Conservation (phyloP, 2,329 filamentous ascomycete genomes). For the Aureobasidium sp. region DNA sequence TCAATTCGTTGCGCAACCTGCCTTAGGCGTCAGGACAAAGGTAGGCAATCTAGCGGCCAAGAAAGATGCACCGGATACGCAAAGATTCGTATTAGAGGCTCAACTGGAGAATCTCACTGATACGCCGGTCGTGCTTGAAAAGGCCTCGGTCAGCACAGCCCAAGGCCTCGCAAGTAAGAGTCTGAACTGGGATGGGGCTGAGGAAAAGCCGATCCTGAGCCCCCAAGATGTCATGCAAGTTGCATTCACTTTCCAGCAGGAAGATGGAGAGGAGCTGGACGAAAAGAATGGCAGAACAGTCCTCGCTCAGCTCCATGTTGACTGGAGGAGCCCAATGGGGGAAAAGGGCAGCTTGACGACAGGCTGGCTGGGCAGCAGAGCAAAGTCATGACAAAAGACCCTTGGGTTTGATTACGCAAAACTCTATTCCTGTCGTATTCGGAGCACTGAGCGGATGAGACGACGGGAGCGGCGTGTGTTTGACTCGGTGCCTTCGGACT, state of each 20-base stretch:
- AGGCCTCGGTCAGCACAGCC: constrained; percentile 26
- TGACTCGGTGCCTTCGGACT: constrained; percentile 10
- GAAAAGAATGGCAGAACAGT: constrained; percentile 46
- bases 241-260: constrained; percentile 55
- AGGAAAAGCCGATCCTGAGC: constrained; percentile 43
- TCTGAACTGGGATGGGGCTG: constrained; percentile 28
- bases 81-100: constrained; percentile 74
- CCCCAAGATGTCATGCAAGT: constrained; percentile 60
- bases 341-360: constrained; percentile 82
- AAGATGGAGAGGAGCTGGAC: constrained; percentile 40
- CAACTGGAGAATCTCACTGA: constrained; percentile 94
- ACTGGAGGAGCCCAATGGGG: constrained; percentile 86
- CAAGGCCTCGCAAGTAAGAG: constrained; percentile 24
- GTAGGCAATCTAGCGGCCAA: constrained; percentile 53
- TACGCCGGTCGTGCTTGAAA: constrained; percentile 70
- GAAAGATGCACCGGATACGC: constrained; percentile 35
- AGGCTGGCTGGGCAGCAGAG: constrained; percentile 50
- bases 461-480: constrained; percentile 1
- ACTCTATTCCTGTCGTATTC: not conserved
- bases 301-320: constrained; percentile 76
- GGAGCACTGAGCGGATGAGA: not conserved
- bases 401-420: constrained; percentile 5
- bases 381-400: not conserved
- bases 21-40: constrained; percentile 86
- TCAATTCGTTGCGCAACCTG: constrained; percentile 88